Conservation (phyloP, 768 basidiomycete species). For the Infundibulicybe gibba region DNA sequence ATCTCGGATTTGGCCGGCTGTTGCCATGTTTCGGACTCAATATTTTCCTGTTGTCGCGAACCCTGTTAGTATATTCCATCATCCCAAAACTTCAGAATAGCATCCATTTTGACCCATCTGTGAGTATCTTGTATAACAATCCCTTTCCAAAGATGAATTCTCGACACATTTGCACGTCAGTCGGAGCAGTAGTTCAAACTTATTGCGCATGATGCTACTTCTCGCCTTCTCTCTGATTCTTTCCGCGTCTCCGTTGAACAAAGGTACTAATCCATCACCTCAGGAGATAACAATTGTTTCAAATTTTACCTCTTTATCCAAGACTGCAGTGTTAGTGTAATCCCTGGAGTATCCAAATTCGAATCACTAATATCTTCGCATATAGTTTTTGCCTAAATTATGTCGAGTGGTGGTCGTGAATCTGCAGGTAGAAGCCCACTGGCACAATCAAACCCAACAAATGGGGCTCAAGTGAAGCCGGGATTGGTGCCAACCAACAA, state of each 20-base stretch:
- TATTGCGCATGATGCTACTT: conserved; percentile 33
- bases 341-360: background rate
- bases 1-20: background rate
- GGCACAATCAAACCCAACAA: conserved; percentile 3
- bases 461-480: conserved; percentile 37
- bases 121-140: too few relatives aligned
- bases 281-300: too few relatives aligned
- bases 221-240: conserved; percentile 37
- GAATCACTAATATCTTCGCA: background rate
- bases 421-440: background rate
- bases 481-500: conserved; percentile 78
- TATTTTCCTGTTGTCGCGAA: too few relatives aligned
- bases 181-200: conserved; percentile 33
- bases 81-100: too few relatives aligned
- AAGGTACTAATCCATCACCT: too few relatives aligned
- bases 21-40: background rate
- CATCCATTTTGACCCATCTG: too few relatives aligned
- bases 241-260: background rate
- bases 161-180: conserved; percentile 62
- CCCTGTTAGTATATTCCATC: too few relatives aligned
- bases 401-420: conserved; percentile 3
- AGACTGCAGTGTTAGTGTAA: background rate
- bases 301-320: background rate
- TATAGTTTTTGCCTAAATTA: conserved; percentile 5
- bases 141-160: conserved; percentile 32